Percentiles rank a stretch among this genome's conserved stretches.
phyloP scores from a whole-genome alignment of 2,329 filamentous ascomycete genomes.

The Claviceps lovelessii region DNA sequence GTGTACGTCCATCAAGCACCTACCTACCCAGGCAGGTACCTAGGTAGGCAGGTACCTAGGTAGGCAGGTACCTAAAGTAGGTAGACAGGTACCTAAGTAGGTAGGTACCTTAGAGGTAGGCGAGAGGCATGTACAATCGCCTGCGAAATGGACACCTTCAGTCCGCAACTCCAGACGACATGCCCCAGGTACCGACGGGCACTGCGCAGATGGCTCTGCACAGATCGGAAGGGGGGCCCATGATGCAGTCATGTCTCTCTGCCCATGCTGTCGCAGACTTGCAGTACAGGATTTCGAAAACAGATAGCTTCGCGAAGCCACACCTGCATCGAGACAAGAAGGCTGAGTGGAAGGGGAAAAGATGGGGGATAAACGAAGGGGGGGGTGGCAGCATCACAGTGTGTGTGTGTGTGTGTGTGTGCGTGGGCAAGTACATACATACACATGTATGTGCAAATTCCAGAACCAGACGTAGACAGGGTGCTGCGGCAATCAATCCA shows the following conservation, averaged over 20 bases:
- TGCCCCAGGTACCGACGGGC: background rate
- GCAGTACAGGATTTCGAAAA: no score
- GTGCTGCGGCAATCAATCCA: background rate
- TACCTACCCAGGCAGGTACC: background rate
- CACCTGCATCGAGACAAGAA: background rate
- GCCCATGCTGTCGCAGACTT: background rate
- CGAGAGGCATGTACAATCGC: no score
- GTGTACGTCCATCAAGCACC: background rate
- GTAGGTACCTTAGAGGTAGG: no score
- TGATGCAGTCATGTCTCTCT: no score
- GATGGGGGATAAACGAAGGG: background rate
- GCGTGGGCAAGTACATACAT: no score
- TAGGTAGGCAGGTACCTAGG: no score
- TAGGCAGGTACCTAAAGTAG: no score
- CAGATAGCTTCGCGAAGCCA: no score
- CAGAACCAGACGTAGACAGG: background rate
- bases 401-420: no score
- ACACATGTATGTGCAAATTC: background rate
- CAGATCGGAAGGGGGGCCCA: no score
- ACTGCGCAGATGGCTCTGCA: no score
- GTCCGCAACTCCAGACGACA: background rate
- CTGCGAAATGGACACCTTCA: background rate
- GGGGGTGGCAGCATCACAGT: background rate
- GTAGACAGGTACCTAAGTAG: no score
- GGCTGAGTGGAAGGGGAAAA: background rate